Percentiles rank a stretch among this genome's conserved stretches.
Evolutionary conservation across 225 moss, liverwort and hornwort genomes (phyloP).

Genomic region (Polytrichum formosum): DNA sequence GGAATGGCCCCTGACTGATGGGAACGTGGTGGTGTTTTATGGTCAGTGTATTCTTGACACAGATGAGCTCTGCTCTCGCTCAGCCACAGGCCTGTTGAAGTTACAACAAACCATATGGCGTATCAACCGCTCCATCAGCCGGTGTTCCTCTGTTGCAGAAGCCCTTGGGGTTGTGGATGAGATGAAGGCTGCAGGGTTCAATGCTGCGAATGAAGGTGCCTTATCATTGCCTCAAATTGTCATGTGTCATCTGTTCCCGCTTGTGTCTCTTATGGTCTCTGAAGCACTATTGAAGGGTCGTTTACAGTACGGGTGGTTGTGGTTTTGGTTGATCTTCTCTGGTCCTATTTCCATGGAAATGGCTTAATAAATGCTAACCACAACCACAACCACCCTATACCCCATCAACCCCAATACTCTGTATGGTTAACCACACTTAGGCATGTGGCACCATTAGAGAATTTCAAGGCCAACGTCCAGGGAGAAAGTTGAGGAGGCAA

Average conservation of each 20-base stretch:
- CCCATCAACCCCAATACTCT: no score
- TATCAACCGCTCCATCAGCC: slow-evolving; percentile 81
- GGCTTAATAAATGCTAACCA: no score
- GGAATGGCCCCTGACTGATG: no score
- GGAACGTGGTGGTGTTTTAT: background rate
- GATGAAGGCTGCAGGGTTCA: slow-evolving; percentile 81
- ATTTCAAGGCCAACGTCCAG: no score
- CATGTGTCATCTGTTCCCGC: no score
- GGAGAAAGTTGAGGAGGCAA: no score
- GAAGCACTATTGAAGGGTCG: background rate
- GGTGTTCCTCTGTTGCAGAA: slow-evolving; percentile 74
- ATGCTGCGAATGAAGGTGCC: slow-evolving; percentile 79
- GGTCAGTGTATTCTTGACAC: slow-evolving; percentile 83
- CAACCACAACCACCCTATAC: no score
- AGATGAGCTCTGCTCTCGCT: slow-evolving; percentile 85
- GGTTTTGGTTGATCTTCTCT: no score
- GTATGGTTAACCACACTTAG: no score
- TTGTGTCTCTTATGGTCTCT: background rate
- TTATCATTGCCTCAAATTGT: background rate
- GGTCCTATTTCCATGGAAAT: no score
- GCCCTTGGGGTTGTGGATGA: slow-evolving; percentile 78
- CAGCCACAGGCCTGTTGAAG: slow-evolving; percentile 76
- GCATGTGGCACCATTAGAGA: no score
- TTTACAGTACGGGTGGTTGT: no score
- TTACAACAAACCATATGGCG: slow-evolving; percentile 93